Base-by-base conservation (phyloP, 1,139 yeast species). In the Geotrichum siamense region DNA sequence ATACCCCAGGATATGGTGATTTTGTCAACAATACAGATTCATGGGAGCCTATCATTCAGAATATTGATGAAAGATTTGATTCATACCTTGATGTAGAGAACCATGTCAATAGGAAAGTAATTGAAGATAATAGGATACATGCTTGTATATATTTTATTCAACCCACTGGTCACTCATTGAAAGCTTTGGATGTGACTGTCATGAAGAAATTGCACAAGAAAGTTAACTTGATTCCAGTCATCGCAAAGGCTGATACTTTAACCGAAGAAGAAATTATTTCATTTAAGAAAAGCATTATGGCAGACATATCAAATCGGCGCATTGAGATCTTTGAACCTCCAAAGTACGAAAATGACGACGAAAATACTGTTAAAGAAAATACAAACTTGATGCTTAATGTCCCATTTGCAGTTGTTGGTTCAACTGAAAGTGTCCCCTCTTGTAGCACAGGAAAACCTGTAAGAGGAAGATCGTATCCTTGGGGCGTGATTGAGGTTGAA, bases 401-500 rank as follows among this genome's bases (percentile, higher is more conserved):
- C 49, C 99, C 99, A 36, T 91, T 87, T 69, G 98, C 98, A 16
- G 82, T 91, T 53, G 85, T 93, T 44, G 98, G 97, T 25, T 86
- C 96, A 19, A 84, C 91, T 25, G 71, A 72, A 50, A 80, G 78
- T 53, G 86, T 89, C 30, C 74, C 74, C 56, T 79, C 84, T 41
- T 58, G 74, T 26, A 87, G 82, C 57, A 31, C 28, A 9, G 97
- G 97, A 41, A 74, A 82, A 61, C 61, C 69, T 33, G 94, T 87
- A 38, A 81, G 97, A 62, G 97, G 96, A 53, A 84, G 99, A 68
- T 70, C 75, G 54, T 93, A 93, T 65, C 98, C 98, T 51, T 93
- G 99, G 99, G 99, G 99, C 53, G 73, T 83, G 20, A 83, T 91
- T 60, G 97, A 91, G 67, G 94, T 93, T 53, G 97, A 89, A 64